Base-by-base conservation (phyloP, 2,329 filamentous ascomycete species). In the Coniella lustricola region DNA sequence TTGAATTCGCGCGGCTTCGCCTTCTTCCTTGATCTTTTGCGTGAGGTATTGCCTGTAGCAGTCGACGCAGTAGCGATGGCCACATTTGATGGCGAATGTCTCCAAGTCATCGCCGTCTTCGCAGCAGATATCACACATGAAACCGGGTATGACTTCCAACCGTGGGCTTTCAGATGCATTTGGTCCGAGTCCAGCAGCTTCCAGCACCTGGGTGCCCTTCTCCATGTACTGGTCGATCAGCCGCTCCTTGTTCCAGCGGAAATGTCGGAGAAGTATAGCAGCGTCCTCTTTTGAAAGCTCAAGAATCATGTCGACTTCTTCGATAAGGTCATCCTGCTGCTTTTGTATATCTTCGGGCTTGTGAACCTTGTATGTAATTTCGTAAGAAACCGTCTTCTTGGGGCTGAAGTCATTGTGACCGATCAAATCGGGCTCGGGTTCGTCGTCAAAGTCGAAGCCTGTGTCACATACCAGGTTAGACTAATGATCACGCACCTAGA, bases 211-310 rank as follows among this genome's bases (percentile, higher is more conserved):
- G 51, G 86, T 81, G 3, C 86, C 82, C 44, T 80, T 79, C 55
- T 98, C 91, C 90, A 98, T 96, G 67, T 97, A 97, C 55, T 89
- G 84, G 61, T 98, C 93, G 49, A 97, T 90, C 57, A 98, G 67
- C 34, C 87, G 83, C 64, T 98, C 93, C 65, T 95, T 93, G 67
- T 97, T 97, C 93, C 93, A 98, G 61, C 90, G 80, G 58, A 87
- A 88, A 67, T 93, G 81, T 40, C 93, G 85, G 51, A 98, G 73
- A 35, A 98, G 74, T 46, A 98, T 96, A 20, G 90, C 91, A 0
- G 87, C 84, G 54, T 93, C 87, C 67, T 97, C 93, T 59, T 88
- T 86, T 14, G 87, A 82, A 62, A 96, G 83, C 51, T 90, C 87
- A 32, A 98, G 76, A 55, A 98, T 91, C 72, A 85, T 86, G 55